Conservation (phyloP, 371 early-diverging fungal species). For the Zancudomyces culisetae region DNA sequence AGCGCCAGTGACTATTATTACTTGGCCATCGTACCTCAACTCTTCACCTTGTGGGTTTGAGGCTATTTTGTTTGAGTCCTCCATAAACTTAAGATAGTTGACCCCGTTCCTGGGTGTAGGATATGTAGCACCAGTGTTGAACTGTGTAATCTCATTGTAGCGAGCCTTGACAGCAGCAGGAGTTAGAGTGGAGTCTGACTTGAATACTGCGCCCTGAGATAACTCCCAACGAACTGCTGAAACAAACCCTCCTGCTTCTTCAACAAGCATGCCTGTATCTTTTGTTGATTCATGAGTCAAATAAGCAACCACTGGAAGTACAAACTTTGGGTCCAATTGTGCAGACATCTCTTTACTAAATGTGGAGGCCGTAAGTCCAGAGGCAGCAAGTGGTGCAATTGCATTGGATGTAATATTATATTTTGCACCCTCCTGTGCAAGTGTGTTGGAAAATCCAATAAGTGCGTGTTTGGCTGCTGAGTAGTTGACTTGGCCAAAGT, state of each 20-base stretch:
- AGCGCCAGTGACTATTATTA: conserved; percentile 81
- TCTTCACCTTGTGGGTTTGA: conserved; percentile 34
- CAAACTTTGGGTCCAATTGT: conserved; percentile 57
- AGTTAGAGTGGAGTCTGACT: conserved; percentile 30
- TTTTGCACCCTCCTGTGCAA: conserved; percentile 46
- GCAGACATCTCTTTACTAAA: conserved; percentile 60
- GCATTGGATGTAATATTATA: conserved; percentile 47
- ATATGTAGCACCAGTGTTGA: conserved; percentile 19
- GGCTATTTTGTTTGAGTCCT: conserved; percentile 46
- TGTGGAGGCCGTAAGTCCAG: conserved; percentile 56
- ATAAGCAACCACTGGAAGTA: conserved; percentile 48
- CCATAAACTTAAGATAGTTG: conserved; percentile 63
- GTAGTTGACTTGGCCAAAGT: conserved; percentile 98
- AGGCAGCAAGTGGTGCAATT: conserved; percentile 62
- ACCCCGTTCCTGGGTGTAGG: conserved; percentile 61
- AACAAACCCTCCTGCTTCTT: conserved; percentile 55
- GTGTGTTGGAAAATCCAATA: conserved; percentile 47
- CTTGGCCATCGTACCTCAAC: conserved; percentile 64
- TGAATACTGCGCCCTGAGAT: conserved; percentile 46
- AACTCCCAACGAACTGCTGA: conserved; percentile 47
- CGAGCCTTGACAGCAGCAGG: conserved; percentile 37
- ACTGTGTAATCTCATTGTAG: conserved; percentile 14
- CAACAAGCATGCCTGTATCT: conserved; percentile 40
- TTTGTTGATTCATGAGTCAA: conserved; percentile 37
- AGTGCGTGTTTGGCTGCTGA: conserved; percentile 58